A percentile compares a stretch with the other conserved stretches of the same genome.
phyloP scores from a whole-genome alignment of 495 filamentous ascomycete genomes.

The Hypoxylon trugodes region DNA sequence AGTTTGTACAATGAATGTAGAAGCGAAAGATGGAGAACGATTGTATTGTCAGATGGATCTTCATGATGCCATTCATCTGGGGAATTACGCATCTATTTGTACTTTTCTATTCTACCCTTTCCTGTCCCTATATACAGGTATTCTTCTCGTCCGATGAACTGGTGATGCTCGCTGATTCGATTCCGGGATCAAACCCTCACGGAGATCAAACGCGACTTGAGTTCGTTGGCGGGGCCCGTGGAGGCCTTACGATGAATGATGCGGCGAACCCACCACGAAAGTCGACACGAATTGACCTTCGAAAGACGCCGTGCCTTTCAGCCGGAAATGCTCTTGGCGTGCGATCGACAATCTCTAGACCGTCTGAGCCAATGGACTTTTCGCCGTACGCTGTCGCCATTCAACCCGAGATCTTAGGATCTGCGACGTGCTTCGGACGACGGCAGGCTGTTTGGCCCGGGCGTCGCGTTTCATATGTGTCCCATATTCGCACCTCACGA shows the following conservation, averaged over 20 bases:
- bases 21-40: slow-evolving; percentile 2
- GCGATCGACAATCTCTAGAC: slow-evolving; percentile 33
- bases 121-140: background rate
- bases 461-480: slow-evolving; percentile 31
- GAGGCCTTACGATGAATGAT: background rate
- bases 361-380: slow-evolving; percentile 21
- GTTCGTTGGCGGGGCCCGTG: slow-evolving; percentile 1
- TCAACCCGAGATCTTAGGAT: slow-evolving; percentile 25
- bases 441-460: slow-evolving; percentile 7
- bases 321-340: slow-evolving; percentile 23
- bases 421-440: slow-evolving; percentile 31
- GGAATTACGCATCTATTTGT: slow-evolving; percentile 22
- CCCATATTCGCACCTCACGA: slow-evolving; percentile 1
- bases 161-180: slow-evolving; percentile 18
- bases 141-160: slow-evolving; percentile 14
- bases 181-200: slow-evolving; percentile 6
- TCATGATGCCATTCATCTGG: slow-evolving; percentile 1
- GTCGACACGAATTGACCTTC: slow-evolving; percentile 13
- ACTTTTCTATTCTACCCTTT: slow-evolving; percentile 1
- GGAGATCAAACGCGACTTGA: slow-evolving; percentile 27
- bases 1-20: slow-evolving; percentile 18
- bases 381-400: background rate
- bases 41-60: background rate
- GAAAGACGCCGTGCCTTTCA: background rate
- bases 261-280: background rate